Base-by-base conservation (phyloP, 1,284 basidiomycete genomes). In the Leccinum griseonigrum region DNA sequence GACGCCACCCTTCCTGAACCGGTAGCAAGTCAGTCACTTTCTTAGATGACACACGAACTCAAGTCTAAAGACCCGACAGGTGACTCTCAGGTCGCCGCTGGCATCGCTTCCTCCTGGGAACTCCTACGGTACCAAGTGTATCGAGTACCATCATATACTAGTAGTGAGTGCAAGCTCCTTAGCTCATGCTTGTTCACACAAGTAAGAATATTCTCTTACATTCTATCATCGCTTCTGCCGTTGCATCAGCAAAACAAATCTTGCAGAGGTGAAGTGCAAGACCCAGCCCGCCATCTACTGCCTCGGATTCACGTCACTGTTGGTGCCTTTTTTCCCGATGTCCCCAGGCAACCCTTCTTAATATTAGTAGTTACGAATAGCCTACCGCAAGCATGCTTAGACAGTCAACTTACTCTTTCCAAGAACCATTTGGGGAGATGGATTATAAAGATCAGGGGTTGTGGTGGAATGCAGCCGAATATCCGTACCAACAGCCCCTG, bases 401-500 rank as follows among this genome's bases (percentile, higher is more conserved):
- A 50, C 54, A 64, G 34, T 28, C 62, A 28, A 54, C 13, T 28
- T 50, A 58, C 52, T 14, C 60, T 38, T 57, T 61, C n/a, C 72
- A 62, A 63, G 68, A 60, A 57, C 60, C 63, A 10, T 29, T 22
- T 16, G 50, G 6, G 36, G 22, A 9, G 2, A 61, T 36, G 52
- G 58, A 48, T 52, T 73, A 74, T 71, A 74, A 73, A 61, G 60
- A 64, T 46, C 70, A 52, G 3, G 26, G 13, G 26, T 18, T 52
- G 18, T 56, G 54, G 52, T 60, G 51, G 60, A 57, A n/a, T 53
- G 63, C 59, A 32, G 60, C 69, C 5, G 60, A 62, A 54, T 57
- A 71, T 38, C 61, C 70, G 9, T 64, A 63, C 52, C 73, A 58
- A 28, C 59, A 60, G 2, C 54, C 60, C 29, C 54, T 58, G 16